Evolutionary conservation across 148 eudicot genomes (phyloP), one percentile per base, ranked within the genome.

Genomic region (Talinum fruticosum): DNA sequence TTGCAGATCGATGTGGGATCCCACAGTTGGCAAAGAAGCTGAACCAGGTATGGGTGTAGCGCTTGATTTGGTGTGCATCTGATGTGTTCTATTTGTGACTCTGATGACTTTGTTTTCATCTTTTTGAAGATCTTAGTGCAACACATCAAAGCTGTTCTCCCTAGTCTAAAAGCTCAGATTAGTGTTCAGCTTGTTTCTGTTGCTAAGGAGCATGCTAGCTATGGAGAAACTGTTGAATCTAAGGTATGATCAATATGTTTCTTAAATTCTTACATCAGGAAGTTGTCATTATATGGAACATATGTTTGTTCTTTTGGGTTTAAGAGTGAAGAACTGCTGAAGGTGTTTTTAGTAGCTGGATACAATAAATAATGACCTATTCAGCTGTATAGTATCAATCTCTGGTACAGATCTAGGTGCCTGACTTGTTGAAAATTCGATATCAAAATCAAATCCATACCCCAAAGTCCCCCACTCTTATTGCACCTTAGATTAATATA

Each of bases 121-220:
- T 26, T 80, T 53, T 34, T 35, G 62, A 86, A 96, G 99, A 89
- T 96, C 78, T 81, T 96, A 73, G 96, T 96, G 71, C 97, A 89
- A 84, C 99, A 96, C 83, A 93, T 96, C 82, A 93, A 91, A 83
- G 75, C 93, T 47, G 68, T 96, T 44, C 97, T 96, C 77, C 99
- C 99, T 10, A 84, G 89, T 61, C 78, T 96, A 82, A 96, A 93
- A 82, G 83, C 97, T 23, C 97, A 93, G 77, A 93, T 96, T 74
- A 96, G 88, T 24, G 77, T 87, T 44, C 87, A 87, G 37, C 84
- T 96, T 71, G 92, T 90, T 70, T 82, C 93, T 62, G 95, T 92
- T 79, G 95, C 98, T 15, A 96, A 96, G 87, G 99, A 96, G 92
- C 93, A 90, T 76, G 96, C 97, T 53, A 91, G 99, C 84, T 96